Percentiles rank a stretch among this genome's conserved stretches.
Conservation (phyloP, 768 basidiomycete species). For the Cystofilobasidium ferigula region DNA sequence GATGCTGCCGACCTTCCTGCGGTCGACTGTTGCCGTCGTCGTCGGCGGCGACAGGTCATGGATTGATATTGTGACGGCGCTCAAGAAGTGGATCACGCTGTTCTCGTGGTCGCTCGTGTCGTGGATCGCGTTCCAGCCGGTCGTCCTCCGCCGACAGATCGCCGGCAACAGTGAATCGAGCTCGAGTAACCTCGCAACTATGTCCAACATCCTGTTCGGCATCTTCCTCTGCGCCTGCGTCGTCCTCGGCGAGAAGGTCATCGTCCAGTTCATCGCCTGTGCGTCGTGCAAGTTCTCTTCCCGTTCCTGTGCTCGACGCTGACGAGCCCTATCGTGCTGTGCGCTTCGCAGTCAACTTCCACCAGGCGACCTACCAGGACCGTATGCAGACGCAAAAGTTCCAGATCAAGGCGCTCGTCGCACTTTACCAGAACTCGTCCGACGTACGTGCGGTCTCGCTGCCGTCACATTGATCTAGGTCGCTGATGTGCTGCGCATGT, state of each 20-base stretch:
- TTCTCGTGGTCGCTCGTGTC: conserved; percentile 47
- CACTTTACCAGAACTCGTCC: conserved; percentile 65
- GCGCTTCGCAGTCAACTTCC: conserved; percentile 37
- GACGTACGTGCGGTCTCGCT: conserved; percentile 39
- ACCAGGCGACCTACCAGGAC: conserved; percentile 34
- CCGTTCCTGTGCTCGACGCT: not conserved
- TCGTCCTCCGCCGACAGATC: conserved; percentile 44
- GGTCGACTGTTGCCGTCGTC: conserved; percentile 59
- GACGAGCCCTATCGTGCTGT: not conserved
- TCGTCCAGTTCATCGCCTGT: conserved; percentile 64
- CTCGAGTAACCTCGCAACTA: conserved; percentile 15
- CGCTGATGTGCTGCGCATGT: not conserved
- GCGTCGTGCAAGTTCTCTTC: no score
- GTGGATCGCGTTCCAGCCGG: conserved; percentile 64
- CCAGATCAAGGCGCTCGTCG: conserved; percentile 57
- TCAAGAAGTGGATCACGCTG: conserved; percentile 46
- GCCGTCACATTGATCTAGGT: not conserved
- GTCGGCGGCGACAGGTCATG: conserved; percentile 38
- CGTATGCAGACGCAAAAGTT: conserved; percentile 55
- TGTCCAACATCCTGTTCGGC: conserved; percentile 58
- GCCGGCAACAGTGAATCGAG: conserved; percentile 25
- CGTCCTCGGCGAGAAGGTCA: conserved; percentile 68
- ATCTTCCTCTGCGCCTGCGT: conserved; percentile 57
- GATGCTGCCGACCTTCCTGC: conserved; percentile 44
- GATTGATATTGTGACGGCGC: conserved; percentile 59